Conservation (phyloP, 108 stramenopile species). For the Nitzschia sp. region DNA sequence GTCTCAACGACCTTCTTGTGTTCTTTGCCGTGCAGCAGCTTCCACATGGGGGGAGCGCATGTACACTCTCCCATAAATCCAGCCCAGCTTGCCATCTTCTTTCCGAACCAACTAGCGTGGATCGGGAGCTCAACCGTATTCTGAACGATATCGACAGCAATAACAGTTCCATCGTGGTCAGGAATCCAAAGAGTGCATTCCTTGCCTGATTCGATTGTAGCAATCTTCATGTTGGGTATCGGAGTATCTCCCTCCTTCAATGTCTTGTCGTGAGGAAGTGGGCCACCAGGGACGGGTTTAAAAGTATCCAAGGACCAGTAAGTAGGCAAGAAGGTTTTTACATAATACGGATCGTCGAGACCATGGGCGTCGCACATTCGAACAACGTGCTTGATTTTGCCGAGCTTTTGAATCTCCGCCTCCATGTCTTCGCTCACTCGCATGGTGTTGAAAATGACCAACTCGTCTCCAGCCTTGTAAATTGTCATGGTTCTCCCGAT, state of each 20-base stretch:
- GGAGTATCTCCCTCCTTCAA: background rate
- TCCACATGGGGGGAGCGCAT: background rate
- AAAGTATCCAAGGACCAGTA: background rate
- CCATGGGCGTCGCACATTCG: conserved; percentile 20
- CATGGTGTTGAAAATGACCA: conserved; percentile 16
- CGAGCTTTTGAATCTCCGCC: conserved; percentile 8
- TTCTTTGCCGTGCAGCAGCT: background rate
- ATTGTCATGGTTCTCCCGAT: conserved; percentile 18
- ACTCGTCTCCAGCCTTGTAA: background rate
- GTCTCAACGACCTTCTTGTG: background rate
- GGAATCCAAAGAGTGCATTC: conserved; percentile 3
- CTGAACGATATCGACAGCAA: background rate
- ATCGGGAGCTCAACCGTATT: background rate
- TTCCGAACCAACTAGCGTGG: conserved; percentile 1
- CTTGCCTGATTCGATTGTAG: background rate
- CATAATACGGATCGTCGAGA: conserved; percentile 23
- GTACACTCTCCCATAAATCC: background rate
- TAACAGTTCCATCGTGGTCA: conserved; percentile 3
- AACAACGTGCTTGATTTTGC: conserved; percentile 18
- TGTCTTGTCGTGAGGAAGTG: background rate
- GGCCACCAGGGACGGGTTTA: background rate
- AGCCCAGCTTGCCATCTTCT: background rate
- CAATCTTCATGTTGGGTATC: background rate
- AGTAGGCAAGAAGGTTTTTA: background rate
- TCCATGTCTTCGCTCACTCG: conserved; percentile 7